A percentile compares a stretch with the other conserved stretches of the same genome.
phyloP scores from a whole-genome alignment of 2,329 filamentous ascomycete genomes.

The Cladosporium colombiae region DNA sequence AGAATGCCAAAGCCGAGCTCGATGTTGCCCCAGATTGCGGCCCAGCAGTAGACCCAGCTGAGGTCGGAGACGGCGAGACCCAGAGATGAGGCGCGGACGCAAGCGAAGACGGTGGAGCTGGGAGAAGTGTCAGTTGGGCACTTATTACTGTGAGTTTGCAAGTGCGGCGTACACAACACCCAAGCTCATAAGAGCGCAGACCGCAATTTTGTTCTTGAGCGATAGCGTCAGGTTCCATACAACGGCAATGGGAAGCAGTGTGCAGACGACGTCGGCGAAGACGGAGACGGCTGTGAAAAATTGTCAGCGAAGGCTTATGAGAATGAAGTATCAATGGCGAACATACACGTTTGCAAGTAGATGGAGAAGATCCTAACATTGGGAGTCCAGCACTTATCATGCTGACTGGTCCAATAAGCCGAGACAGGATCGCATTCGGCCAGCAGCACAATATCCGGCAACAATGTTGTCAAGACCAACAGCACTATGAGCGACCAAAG shows the following conservation, averaged over 20 bases:
- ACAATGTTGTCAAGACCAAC: conserved; percentile 28
- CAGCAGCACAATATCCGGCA: conserved; percentile 31
- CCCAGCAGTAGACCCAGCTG: conserved; percentile 31
- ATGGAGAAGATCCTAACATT: conserved; percentile 34
- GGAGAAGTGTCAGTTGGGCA: neutral
- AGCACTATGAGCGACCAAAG: conserved; percentile 34
- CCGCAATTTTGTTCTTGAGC: conserved; percentile 29
- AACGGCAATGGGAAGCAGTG: conserved; percentile 30
- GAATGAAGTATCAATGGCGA: neutral
- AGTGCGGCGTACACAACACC: conserved; percentile 22
- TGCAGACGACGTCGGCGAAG: conserved; percentile 32
- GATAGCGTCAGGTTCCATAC: conserved; percentile 32
- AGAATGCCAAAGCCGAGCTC: conserved; percentile 34
- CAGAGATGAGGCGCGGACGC: conserved; percentile 31
- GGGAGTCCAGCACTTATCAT: conserved; percentile 31
- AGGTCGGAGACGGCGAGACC: conserved; percentile 28
- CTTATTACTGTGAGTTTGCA: neutral
- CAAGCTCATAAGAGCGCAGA: conserved; percentile 33
- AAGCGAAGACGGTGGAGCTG: conserved; percentile 29
- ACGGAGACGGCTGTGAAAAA: conserved; percentile 29
- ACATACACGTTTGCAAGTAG: conserved; percentile 33
- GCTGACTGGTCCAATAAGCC: conserved; percentile 30
- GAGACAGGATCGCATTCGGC: conserved; percentile 31
- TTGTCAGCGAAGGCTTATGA: neutral
- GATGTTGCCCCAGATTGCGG: conserved; percentile 33